Percentiles rank a stretch among this genome's conserved stretches.
Conservation (phyloP, 2,329 filamentous ascomycete species). For the Aspergillus niger region DNA sequence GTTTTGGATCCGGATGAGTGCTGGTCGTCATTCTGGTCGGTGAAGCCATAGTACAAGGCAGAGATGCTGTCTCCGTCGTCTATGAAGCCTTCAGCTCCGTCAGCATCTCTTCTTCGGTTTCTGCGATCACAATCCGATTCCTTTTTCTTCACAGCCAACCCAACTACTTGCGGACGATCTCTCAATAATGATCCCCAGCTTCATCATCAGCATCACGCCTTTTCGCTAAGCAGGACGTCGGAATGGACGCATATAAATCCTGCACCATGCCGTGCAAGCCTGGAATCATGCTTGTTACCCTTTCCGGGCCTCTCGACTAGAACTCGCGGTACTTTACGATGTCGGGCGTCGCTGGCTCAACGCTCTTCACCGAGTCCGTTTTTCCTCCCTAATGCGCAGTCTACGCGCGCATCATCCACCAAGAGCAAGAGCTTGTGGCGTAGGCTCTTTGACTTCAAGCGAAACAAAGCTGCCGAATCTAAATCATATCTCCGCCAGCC, state of each 20-base stretch:
- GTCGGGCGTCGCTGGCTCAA: conserved; percentile 12
- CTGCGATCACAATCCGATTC: conserved; percentile 70
- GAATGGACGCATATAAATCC: conserved; percentile 25
- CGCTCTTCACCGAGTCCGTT: conserved; percentile 9
- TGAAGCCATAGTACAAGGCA: conserved; percentile 16
- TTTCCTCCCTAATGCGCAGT: conserved; percentile 13
- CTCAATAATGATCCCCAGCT: conserved; percentile 17
- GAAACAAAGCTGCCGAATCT: conserved; percentile 42
- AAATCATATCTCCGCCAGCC: conserved; percentile 58
- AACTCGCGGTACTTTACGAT: conserved; percentile 15
- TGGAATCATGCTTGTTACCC: conserved; percentile 36
- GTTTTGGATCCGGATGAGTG: background rate
- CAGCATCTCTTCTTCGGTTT: conserved; percentile 66
- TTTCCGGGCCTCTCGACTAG: conserved; percentile 18
- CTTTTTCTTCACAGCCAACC: conserved; percentile 52
- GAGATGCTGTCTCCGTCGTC: conserved; percentile 43
- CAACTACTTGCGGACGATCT: conserved; percentile 27
- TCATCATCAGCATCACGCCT: conserved; percentile 16
- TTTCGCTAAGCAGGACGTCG: conserved; percentile 23
- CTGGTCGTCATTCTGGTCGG: conserved; percentile 11
- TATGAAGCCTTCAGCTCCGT: conserved; percentile 50
- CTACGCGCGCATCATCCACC: conserved; percentile 35
- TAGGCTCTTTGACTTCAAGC: conserved; percentile 40
- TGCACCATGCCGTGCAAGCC: conserved; percentile 24
- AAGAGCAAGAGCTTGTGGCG: conserved; percentile 38